Base-by-base conservation (phyloP, 2,329 filamentous ascomycete genomes). In the Talaromyces verruculosus region DNA sequence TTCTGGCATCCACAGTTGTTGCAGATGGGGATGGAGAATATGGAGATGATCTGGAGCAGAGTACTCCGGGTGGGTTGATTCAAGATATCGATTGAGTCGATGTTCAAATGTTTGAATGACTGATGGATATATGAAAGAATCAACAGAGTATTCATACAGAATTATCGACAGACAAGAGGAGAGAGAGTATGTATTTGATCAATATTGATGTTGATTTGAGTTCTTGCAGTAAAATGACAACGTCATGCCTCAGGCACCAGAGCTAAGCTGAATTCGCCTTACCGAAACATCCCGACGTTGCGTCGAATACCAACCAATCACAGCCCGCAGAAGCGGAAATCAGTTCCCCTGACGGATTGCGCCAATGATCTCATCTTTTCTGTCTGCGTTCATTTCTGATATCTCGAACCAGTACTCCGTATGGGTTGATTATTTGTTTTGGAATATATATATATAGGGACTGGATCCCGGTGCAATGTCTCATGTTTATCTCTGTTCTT, bases 311-410 rank as follows among this genome's bases (percentile, higher is more conserved):
- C 19, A 51, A 4, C 63, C 55, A 58, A 65, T 65, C 57, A 61
- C 43, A 22, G 7, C 6, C 6, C n/a, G 8, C 22, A 35, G 11
- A 15, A 3, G 13, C 25, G 37, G 19, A 39, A 41, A 45, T 43
- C 22, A 43, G n/a, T 45, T 33, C 41, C 41, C 58, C 58, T 61
- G 58, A 10, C n/a, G 37, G 39, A 13, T 19, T 41, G 25, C 6
- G 41, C 68, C 68, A 68, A 67, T 69, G 17, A 65, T 19, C 11
- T 61, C 47, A 25, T 19, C 65, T 69, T 65, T 33, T 59, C 64
- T 33, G 33, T 30, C 47, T 53, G 49, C 28, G n/a, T n/a, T n/a
- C 49, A 33, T 53, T 51, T 51, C 7, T 51, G 22, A 17, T 35
- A 55, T 39, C 30, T 35, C 6, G 39, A 41, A 41, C 15, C 15